Percentiles rank a stretch among this genome's conserved stretches.
These are phyloP conservation scores for Scutellaria minor DNA, from an alignment of 257 asterid genomes.

Conservation along the genomic window DNA sequence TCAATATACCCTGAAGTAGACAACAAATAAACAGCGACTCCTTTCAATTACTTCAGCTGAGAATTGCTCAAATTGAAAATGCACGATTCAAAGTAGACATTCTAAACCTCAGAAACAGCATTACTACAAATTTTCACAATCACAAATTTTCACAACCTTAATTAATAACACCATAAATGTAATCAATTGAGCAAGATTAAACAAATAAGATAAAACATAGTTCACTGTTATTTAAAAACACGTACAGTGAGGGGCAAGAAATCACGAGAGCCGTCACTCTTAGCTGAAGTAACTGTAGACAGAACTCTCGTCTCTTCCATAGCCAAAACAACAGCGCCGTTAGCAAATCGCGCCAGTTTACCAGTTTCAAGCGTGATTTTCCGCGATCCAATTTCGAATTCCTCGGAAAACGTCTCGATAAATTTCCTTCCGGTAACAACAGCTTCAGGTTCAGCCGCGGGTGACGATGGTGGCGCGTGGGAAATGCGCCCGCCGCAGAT, in stretches of 20 bases:
- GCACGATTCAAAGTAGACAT: not conserved
- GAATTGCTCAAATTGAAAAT: constrained; percentile 13
- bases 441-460: constrained; percentile 45
- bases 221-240: not conserved
- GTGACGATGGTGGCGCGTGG: constrained; percentile 47
- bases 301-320: constrained; percentile 92
- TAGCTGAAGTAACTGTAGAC: constrained; percentile 80
- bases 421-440: constrained; percentile 56
- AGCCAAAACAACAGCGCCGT: constrained; percentile 82
- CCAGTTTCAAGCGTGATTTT: constrained; percentile 78
- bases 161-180: not conserved
- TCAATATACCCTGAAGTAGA: no score
- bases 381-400: constrained; percentile 77
- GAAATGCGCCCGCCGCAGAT: constrained; percentile 70
- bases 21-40: not conserved
- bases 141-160: not conserved
- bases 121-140: not conserved
- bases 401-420: constrained; percentile 81
- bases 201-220: not conserved
- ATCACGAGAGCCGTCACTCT: constrained; percentile 75
- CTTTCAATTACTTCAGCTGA: not conserved
- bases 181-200: not conserved
- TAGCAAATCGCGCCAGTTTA: constrained; percentile 86
- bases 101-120: constrained; percentile 12
- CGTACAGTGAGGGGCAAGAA: constrained; percentile 94